Percentiles rank a stretch among this genome's conserved stretches.
phyloP scores from a whole-genome alignment of 2,329 filamentous ascomycete genomes.

The Verticillium longisporum region DNA sequence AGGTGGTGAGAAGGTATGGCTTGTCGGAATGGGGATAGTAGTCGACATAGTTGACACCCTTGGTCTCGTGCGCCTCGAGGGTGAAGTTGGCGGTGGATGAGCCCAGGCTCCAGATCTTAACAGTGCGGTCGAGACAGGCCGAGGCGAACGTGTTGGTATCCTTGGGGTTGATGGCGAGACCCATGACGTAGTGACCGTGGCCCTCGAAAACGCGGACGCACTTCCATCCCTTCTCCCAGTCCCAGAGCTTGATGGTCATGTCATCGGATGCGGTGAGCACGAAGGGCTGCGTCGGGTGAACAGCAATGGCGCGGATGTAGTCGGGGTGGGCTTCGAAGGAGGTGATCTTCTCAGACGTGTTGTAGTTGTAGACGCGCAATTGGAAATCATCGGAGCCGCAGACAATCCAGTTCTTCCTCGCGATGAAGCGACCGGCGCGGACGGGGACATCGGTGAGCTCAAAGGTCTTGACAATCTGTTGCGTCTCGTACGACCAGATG shows the following conservation, averaged over 20 bases:
- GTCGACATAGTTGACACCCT: constrained; percentile 97
- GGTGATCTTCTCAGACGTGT: constrained; percentile 97
- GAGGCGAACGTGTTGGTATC: constrained; percentile 89
- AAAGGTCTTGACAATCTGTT: constrained; percentile 96
- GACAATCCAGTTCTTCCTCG: constrained; percentile 98
- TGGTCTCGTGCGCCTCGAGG: constrained; percentile 91
- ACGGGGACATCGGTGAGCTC: constrained; percentile 98
- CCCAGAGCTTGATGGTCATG: constrained; percentile 98
- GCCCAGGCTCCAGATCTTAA: constrained; percentile 96
- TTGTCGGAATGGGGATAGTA: constrained; percentile 72
- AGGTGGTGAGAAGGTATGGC: constrained; percentile 89
- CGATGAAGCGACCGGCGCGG: constrained; percentile 90
- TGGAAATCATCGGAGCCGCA: constrained; percentile 84
- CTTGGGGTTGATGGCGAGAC: constrained; percentile 93
- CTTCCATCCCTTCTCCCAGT: constrained; percentile 98
- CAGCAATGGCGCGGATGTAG: constrained; percentile 93
- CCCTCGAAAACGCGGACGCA: constrained; percentile 96
- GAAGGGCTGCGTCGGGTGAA: constrained; percentile 93
- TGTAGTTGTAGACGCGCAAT: constrained; percentile 92
- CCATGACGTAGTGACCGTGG: constrained; percentile 95
- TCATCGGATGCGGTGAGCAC: constrained; percentile 95
- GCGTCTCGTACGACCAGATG: constrained; percentile 98
- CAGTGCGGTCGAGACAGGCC: constrained; percentile 90
- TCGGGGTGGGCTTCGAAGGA: constrained; percentile 96
- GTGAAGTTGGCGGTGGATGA: constrained; percentile 95